Conservation (phyloP, 2,329 filamentous ascomycete species). For the Ophiostoma piceae region DNA sequence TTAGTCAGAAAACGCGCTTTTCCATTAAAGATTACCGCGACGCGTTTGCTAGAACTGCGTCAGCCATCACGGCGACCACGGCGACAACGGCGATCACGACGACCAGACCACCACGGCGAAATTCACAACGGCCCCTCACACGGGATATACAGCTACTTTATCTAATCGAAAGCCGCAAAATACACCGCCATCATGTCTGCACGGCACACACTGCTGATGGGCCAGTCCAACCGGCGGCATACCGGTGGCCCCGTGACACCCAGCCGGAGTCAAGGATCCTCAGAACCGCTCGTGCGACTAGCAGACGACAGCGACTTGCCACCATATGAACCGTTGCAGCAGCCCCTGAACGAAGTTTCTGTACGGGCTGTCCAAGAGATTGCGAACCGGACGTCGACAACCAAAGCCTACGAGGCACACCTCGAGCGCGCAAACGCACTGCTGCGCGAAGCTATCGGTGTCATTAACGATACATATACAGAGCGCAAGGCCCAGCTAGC, state of each 20-base stretch:
- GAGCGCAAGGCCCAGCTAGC: slow-evolving; percentile 37
- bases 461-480: slow-evolving; percentile 44
- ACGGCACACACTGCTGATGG: slow-evolving; percentile 23
- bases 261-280: background rate
- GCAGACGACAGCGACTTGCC: slow-evolving; percentile 39
- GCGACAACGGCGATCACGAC: too few species aligned
- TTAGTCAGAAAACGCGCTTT: background rate
- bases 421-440: slow-evolving; percentile 42
- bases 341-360: slow-evolving; percentile 40
- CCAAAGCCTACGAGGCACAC: slow-evolving; percentile 43
- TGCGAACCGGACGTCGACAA: slow-evolving; percentile 38
- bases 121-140: background rate
- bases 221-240: slow-evolving; percentile 19
- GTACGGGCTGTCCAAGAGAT: slow-evolving; percentile 42
- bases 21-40: background rate
- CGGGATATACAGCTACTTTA: background rate
- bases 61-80: background rate
- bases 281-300: slow-evolving; percentile 21
- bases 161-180: background rate
- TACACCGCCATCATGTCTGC: slow-evolving; percentile 11
- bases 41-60: background rate
- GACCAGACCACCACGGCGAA: too few species aligned
- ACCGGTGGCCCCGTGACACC: background rate
- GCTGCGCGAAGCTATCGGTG: slow-evolving; percentile 41
- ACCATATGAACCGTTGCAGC: slow-evolving; percentile 46